Evolutionary conservation across 768 basidiomycete genomes (phyloP).

Genomic region (Rhizopogon sp.): DNA sequence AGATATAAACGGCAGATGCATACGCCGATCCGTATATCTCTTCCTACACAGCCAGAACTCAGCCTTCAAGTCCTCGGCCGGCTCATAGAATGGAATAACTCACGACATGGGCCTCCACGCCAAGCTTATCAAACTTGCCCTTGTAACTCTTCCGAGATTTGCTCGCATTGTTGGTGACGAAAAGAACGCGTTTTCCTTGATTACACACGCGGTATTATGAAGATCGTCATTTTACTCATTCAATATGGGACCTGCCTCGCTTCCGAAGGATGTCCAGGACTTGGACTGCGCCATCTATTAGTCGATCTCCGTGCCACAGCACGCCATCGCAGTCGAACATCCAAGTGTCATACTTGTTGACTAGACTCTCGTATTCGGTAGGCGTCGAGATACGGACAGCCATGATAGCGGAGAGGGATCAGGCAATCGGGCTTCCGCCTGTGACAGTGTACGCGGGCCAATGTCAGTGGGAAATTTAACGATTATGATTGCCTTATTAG

Average conservation of each 20-base stretch:
- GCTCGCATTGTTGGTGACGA: conserved; percentile 97
- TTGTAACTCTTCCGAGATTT: conserved; percentile 89
- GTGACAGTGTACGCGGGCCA: neutral
- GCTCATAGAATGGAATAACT: conserved; percentile 19
- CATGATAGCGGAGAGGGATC: conserved; percentile 12
- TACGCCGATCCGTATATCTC: conserved; percentile 97
- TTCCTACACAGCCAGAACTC: conserved; percentile 48
- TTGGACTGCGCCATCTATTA: conserved; percentile 74
- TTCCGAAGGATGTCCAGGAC: conserved; percentile 69
- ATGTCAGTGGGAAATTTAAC: neutral
- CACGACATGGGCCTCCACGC: conserved; percentile 80
- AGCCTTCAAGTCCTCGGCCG: neutral
- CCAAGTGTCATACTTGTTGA: conserved; percentile 85
- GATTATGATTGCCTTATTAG: conserved; percentile 20
- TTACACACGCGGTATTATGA: neutral
- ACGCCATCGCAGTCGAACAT: conserved; percentile 97
- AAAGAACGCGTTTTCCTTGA: conserved; percentile 76
- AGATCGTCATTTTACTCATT: conserved; percentile 1
- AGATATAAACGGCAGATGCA: conserved; percentile 78
- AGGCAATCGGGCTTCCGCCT: neutral
- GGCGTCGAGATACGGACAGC: conserved; percentile 23
- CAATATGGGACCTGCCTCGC: conserved; percentile 47
- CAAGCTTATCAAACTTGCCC: conserved; percentile 86
- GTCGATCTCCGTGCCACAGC: conserved; percentile 79
- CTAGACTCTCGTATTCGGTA: conserved; percentile 42